Conservation (phyloP, 2,329 filamentous ascomycete species). For the Paecilomyces variotii region DNA sequence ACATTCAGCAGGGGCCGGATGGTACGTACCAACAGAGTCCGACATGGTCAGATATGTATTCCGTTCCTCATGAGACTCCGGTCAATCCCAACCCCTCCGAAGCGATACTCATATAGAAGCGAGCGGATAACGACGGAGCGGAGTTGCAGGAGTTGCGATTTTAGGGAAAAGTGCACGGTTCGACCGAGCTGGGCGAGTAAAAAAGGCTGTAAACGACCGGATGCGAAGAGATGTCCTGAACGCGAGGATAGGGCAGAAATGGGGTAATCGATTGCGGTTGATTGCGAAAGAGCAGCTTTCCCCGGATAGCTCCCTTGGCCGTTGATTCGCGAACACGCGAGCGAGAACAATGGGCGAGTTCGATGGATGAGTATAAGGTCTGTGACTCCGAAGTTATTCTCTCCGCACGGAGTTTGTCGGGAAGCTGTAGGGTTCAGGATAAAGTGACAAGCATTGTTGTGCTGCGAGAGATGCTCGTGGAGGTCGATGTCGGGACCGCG, state of each 20-base stretch:
- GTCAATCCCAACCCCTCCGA: not conserved
- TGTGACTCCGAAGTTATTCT: not conserved
- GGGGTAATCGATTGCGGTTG: not conserved
- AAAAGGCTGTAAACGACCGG: not conserved
- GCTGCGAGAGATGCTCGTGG: not conserved
- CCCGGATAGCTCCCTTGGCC: not conserved
- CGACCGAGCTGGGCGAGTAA: not conserved
- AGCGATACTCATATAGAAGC: not conserved
- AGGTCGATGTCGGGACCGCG: not conserved
- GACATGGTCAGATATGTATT: conserved; percentile 30
- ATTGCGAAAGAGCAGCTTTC: not conserved
- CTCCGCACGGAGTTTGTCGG: not conserved
- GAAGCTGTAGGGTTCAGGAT: not conserved
- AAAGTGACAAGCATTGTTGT: not conserved
- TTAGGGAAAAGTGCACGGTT: not conserved
- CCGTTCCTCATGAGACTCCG: conserved; percentile 20
- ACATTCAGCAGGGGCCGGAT: not conserved
- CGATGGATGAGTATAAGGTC: not conserved
- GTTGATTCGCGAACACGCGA: not conserved
- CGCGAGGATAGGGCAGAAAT: not conserved
- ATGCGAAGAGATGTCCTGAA: not conserved
- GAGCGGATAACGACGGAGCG: not conserved
- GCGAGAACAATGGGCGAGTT: not conserved
- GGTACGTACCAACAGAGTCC: conserved; percentile 38
- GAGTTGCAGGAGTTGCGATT: not conserved